Evolutionary conservation across 495 filamentous ascomycete species (phyloP).

Genomic region (Aspergillus nanangensis): DNA sequence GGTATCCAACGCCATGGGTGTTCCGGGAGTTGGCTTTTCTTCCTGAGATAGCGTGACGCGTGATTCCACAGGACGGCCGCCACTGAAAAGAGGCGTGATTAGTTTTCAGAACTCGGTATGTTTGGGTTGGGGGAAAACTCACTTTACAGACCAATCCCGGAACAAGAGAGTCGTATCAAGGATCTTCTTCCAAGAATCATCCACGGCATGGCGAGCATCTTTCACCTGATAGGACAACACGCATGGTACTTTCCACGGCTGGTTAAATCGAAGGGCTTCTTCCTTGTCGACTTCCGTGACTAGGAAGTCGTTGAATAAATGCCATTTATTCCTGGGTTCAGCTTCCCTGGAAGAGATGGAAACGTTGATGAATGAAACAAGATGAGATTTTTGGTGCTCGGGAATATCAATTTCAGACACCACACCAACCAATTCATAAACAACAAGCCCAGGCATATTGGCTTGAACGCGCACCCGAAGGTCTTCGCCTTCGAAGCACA

Average conservation of each 20-base stretch:
- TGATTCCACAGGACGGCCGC: constrained; percentile 35
- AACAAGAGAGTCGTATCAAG: constrained; percentile 83
- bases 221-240: constrained; percentile 83
- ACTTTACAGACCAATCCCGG: constrained; percentile 63
- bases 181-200: constrained; percentile 78
- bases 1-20: constrained; percentile 84
- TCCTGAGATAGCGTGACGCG: constrained; percentile 55
- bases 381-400: constrained; percentile 79
- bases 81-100: constrained; percentile 14
- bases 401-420: constrained; percentile 83
- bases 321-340: constrained; percentile 65
- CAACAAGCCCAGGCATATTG: constrained; percentile 60
- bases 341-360: constrained; percentile 60
- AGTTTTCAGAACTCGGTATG: background rate
- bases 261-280: constrained; percentile 84
- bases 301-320: constrained; percentile 95
- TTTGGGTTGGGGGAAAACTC: constrained; percentile 17
- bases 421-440: constrained; percentile 90
- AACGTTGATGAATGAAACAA: constrained; percentile 88
- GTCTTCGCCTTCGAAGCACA: constrained; percentile 88
- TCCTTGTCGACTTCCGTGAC: constrained; percentile 73
- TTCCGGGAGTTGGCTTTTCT: constrained; percentile 65
- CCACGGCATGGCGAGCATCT: constrained; percentile 65
- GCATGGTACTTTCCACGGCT: constrained; percentile 85
- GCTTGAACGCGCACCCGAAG: constrained; percentile 52